Conservation (phyloP, 2,329 filamentous ascomycete genomes). For the Verticillium longisporum region DNA sequence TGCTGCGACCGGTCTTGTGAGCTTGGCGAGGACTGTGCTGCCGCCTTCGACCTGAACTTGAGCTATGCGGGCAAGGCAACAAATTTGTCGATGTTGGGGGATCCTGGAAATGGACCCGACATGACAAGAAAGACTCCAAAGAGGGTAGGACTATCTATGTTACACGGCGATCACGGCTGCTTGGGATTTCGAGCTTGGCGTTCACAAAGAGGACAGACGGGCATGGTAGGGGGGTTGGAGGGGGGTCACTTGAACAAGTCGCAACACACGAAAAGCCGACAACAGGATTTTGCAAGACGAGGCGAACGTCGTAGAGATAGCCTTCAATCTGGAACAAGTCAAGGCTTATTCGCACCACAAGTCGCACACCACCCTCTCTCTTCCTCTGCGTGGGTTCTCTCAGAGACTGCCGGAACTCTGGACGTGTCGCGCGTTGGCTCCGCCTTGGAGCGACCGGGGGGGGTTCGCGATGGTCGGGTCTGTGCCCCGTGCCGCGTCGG, state of each 20-base stretch:
- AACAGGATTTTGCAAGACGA: not conserved
- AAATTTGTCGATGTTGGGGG: not conserved
- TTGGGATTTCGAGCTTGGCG: not conserved
- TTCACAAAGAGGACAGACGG: not conserved
- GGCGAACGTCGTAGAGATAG: not conserved
- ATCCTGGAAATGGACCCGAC: not conserved
- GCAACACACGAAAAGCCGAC: not conserved
- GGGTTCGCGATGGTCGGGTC: no score
- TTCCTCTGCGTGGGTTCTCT: no score
- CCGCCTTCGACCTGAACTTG: not conserved
- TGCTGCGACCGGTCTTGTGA: constrained; percentile 46
- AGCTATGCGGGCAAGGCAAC: not conserved
- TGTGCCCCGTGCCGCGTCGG: no score
- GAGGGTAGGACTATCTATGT: not conserved
- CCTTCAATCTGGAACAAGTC: no score
- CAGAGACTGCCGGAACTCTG: no score
- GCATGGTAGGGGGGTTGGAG: not conserved
- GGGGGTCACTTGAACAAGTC: not conserved
- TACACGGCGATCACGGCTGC: not conserved
- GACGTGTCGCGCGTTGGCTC: no score
- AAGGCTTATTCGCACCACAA: no score
- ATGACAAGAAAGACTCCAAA: not conserved
- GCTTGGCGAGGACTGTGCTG: constrained; percentile 25
- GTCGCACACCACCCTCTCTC: no score
- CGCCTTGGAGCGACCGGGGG: no score